These are phyloP conservation scores for Blastobotrys elegans DNA, from an alignment of 1,139 yeast genomes.

Conservation along the genomic window DNA sequence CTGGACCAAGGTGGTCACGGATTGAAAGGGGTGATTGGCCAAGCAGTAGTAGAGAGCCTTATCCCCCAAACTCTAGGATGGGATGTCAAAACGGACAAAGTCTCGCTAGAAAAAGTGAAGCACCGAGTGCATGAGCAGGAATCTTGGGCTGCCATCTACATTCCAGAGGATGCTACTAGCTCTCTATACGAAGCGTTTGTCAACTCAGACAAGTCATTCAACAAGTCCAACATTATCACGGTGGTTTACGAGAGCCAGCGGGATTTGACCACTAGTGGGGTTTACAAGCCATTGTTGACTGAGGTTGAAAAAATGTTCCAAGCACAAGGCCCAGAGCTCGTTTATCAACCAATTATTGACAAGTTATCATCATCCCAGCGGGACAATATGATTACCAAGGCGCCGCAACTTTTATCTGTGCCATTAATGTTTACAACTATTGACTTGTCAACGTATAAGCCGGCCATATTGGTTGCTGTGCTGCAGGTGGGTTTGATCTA, in stretches of 20 bases:
- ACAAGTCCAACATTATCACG: conserved; percentile 31
- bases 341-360: conserved; percentile 18
- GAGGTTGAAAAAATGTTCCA: conserved; percentile 28
- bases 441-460: conserved; percentile 13
- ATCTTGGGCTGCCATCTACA: conserved; percentile 25
- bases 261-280: conserved; percentile 43
- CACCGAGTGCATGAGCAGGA: conserved; percentile 19
- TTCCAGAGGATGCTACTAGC: conserved; percentile 25
- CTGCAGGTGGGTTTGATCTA: conserved; percentile 59
- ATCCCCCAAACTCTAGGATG: conserved; percentile 25
- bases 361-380: conserved; percentile 9
- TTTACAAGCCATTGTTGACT: conserved; percentile 34
- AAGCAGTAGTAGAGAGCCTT: conserved; percentile 31
- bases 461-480: conserved; percentile 17
- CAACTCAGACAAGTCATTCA: conserved; percentile 14
- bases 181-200: conserved; percentile 18
- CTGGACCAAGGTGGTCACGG: conserved; percentile 36
- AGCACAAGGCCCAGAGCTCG: not conserved
- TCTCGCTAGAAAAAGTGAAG: conserved; percentile 17
- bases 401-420: conserved; percentile 14
- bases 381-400: conserved; percentile 5
- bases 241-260: conserved; percentile 49
- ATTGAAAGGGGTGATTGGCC: conserved; percentile 32
- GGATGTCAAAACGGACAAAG: conserved; percentile 28
- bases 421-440: conserved; percentile 15